These are phyloP conservation scores for Penicillium robsamsonii DNA, from an alignment of 495 filamentous ascomycete genomes.

Conservation along the genomic window DNA sequence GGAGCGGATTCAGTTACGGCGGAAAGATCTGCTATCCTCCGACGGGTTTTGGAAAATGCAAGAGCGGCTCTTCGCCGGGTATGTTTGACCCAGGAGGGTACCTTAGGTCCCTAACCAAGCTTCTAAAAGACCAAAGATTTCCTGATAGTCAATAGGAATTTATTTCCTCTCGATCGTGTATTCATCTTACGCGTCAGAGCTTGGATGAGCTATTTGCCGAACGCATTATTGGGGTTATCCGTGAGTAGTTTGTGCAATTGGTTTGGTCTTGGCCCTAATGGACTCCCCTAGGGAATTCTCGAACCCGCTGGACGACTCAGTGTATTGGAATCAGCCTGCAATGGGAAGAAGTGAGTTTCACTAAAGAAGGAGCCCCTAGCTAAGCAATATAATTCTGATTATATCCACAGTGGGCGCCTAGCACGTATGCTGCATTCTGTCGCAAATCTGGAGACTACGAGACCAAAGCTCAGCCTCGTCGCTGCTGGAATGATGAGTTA, in stretches of 20 bases:
- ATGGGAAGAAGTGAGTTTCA: conserved; percentile 25
- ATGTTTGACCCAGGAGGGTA: neutral
- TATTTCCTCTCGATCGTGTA: neutral
- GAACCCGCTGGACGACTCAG: conserved; percentile 7
- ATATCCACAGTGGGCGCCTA: conserved; percentile 20
- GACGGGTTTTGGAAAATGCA: conserved; percentile 5
- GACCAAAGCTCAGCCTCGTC: conserved; percentile 10
- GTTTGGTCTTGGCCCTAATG: too few relatives aligned
- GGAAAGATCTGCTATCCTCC: conserved; percentile 14
- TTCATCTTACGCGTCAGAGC: too few relatives aligned
- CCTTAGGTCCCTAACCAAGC: too few relatives aligned
- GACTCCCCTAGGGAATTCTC: conserved; percentile 3
- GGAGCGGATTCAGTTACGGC: conserved; percentile 13
- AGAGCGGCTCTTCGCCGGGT: conserved; percentile 17
- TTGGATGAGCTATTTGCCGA: too few relatives aligned
- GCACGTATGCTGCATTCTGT: conserved; percentile 30
- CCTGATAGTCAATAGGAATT: conserved; percentile 1
- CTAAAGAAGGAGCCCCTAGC: neutral
- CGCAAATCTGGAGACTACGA: conserved; percentile 19
- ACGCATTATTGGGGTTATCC: too few relatives aligned
- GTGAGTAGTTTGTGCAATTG: too few relatives aligned
- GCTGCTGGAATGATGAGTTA: conserved; percentile 26
- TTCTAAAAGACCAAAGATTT: neutral
- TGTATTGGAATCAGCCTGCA: conserved; percentile 14
- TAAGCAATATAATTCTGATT: neutral